phyloP scores from a whole-genome alignment of 768 basidiomycete genomes.

The Coprinellus micaceus region DNA sequence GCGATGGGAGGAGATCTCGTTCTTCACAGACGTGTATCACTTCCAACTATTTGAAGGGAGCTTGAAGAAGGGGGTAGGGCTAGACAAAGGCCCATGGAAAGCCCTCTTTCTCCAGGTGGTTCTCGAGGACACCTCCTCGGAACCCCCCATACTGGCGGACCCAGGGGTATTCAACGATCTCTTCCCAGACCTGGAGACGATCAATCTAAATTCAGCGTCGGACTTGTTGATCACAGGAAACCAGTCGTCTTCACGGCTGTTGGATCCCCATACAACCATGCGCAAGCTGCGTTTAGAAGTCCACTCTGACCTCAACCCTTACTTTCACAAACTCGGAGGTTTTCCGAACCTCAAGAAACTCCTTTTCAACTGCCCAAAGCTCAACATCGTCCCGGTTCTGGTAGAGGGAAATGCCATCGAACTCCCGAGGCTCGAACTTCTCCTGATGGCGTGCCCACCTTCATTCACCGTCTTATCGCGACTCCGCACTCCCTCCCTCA shows the following conservation, averaged over 20 bases:
- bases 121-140: not conserved
- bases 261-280: not conserved
- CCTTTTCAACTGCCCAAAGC: not conserved
- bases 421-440: not conserved
- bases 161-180: not conserved
- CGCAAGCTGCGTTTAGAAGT: not conserved
- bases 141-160: not conserved
- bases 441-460: not conserved
- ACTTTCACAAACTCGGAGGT: not conserved
- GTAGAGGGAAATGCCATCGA: not conserved
- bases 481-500: not conserved
- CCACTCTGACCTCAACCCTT: not conserved
- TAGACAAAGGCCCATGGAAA: not conserved
- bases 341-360: slow-evolving; percentile 2
- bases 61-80: not conserved
- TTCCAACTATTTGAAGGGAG: not conserved
- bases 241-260: not conserved
- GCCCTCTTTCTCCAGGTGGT: not conserved
- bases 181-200: not conserved
- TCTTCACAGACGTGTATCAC: not conserved
- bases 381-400: not conserved
- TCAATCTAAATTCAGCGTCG: not conserved
- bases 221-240: not conserved
- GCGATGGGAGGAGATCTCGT: not conserved
- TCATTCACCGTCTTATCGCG: not conserved